Percentiles rank a stretch among this genome's conserved stretches.
Conservation (phyloP, 2,329 filamentous ascomycete species). For the Cryphonectria radicalis region DNA sequence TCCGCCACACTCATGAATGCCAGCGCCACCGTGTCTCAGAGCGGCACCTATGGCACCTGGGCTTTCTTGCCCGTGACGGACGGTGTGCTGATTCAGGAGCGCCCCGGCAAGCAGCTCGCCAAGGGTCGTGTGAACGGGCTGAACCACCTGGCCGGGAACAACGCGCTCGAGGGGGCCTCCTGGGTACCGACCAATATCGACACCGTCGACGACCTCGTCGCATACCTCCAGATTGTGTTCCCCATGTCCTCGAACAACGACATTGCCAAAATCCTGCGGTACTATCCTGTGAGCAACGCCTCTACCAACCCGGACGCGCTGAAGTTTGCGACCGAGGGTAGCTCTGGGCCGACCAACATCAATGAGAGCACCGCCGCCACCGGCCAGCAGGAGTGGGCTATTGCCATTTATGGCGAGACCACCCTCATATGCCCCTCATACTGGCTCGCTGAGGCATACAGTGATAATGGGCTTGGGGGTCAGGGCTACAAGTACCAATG, state of each 20-base stretch:
- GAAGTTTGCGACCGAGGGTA: slow-evolving; percentile 11
- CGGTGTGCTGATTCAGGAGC: slow-evolving; percentile 1
- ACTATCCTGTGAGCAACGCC: slow-evolving; percentile 14
- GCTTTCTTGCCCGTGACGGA: slow-evolving; percentile 16
- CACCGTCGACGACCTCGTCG: slow-evolving; percentile 8
- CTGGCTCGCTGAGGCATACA: slow-evolving; percentile 19
- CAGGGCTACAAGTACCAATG: slow-evolving; percentile 18
- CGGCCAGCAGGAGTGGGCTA: slow-evolving; percentile 13
- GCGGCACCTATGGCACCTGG: slow-evolving; percentile 4
- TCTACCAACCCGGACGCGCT: not conserved
- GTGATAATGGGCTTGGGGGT: slow-evolving; percentile 1
- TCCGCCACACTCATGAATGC: slow-evolving; percentile 7
- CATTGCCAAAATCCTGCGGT: slow-evolving; percentile 11
- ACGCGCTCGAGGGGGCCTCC: slow-evolving; percentile 14
- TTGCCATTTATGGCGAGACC: slow-evolving; percentile 16
- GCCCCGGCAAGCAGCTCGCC: slow-evolving; percentile 14
- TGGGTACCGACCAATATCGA: not conserved
- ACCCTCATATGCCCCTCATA: slow-evolving; percentile 19
- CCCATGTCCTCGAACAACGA: slow-evolving; percentile 21
- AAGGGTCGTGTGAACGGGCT: slow-evolving; percentile 10
- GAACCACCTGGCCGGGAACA: slow-evolving; percentile 6
- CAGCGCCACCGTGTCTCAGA: slow-evolving; percentile 13
- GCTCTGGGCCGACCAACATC: not conserved
- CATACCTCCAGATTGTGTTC: slow-evolving; percentile 2
- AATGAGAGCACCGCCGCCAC: slow-evolving; percentile 20